These are phyloP conservation scores for Globisporangium abappressorium DNA, from an alignment of 352 stramenopile species.

Conservation along the genomic window DNA sequence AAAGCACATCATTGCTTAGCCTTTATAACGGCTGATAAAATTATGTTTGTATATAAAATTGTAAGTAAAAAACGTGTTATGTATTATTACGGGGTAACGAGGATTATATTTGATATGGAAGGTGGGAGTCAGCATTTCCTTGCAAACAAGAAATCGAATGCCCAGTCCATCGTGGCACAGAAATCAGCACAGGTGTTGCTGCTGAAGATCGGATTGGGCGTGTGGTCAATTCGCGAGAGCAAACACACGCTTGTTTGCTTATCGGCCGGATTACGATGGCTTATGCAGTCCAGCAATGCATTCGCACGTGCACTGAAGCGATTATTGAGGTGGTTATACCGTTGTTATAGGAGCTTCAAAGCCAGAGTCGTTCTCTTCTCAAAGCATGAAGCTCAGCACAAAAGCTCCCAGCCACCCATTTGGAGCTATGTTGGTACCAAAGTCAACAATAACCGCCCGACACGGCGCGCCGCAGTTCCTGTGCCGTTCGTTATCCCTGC, in stretches of 20 bases:
- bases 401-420: neutral
- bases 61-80: neutral
- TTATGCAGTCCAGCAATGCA: neutral
- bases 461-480: neutral
- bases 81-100: neutral
- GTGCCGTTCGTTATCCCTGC: neutral
- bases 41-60: neutral
- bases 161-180: neutral
- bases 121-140: neutral
- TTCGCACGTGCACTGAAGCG: neutral
- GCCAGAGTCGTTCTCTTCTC: neutral
- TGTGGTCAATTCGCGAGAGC: neutral
- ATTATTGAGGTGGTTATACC: neutral
- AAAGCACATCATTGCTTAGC: neutral
- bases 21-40: neutral
- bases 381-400: neutral
- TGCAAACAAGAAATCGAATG: neutral
- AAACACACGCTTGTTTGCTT: neutral
- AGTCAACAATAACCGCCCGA: neutral
- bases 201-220: neutral
- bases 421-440: neutral
- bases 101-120: neutral
- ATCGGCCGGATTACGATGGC: neutral
- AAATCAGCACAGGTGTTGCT: neutral
- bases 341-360: neutral